Evolutionary conservation across 192 early-diverging fungal species (phyloP).

Genomic region (Chytriomyces sp.): DNA sequence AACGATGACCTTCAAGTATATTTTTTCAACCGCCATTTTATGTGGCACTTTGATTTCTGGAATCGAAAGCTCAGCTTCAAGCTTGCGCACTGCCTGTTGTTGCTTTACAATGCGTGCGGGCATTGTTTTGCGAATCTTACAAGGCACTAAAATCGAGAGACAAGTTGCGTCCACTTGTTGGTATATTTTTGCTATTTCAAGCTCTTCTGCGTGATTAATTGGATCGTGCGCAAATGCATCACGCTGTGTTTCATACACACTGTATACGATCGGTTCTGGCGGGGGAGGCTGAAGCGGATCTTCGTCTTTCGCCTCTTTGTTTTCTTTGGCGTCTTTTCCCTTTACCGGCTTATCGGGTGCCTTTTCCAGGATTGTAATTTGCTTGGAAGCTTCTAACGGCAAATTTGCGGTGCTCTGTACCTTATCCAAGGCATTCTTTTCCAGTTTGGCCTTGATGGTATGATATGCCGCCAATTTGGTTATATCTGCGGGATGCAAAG

Average conservation of each 20-base stretch:
- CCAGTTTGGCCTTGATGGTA: too few relatives aligned
- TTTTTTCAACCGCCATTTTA: not conserved
- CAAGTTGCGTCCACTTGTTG: conserved; percentile 24
- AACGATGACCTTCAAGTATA: conserved; percentile 23
- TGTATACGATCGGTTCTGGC: conserved; percentile 16
- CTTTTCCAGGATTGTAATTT: not conserved
- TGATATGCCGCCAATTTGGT: conserved; percentile 8
- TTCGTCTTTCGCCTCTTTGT: not conserved
- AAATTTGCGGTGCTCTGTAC: not conserved
- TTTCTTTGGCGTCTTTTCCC: not conserved
- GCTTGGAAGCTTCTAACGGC: not conserved
- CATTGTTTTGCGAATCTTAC: not conserved
- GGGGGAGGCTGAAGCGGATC: not conserved
- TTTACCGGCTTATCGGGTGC: not conserved
- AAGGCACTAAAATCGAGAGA: conserved; percentile 26
- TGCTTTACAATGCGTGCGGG: too few relatives aligned
- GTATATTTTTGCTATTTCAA: not conserved
- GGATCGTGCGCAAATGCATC: not conserved
- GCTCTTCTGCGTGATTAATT: not conserved
- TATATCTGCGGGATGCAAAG: not conserved
- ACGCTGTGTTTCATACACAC: not conserved
- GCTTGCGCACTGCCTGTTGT: not conserved
- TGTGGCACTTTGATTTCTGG: not conserved
- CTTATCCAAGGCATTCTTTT: not conserved
- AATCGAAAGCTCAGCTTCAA: not conserved